Conservation (phyloP, 768 basidiomycete species). For the Kondoa malvinella region DNA sequence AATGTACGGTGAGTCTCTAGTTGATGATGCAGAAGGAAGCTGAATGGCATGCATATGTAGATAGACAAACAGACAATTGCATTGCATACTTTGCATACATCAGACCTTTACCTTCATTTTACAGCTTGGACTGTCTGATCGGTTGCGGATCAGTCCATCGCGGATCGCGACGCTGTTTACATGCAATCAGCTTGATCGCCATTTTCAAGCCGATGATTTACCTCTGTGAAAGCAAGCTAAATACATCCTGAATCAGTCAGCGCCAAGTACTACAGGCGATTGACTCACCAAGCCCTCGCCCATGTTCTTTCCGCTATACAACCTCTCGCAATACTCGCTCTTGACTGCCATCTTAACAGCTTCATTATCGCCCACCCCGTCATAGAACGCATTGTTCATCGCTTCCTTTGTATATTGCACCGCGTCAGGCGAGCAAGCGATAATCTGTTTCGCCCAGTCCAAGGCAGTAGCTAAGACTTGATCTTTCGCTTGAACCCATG, state of each 20-base stretch:
- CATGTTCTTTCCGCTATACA: conserved; percentile 51
- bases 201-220: neutral
- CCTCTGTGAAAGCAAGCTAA: neutral
- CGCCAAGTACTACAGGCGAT: neutral
- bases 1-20: too few species aligned
- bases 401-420: conserved; percentile 61
- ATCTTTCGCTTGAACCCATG: conserved; percentile 19
- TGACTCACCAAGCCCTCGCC: conserved; percentile 37
- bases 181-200: neutral
- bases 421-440: conserved; percentile 56
- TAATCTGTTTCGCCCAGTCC: conserved; percentile 44
- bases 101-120: neutral
- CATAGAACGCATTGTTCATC: conserved; percentile 39
- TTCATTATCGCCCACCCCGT: conserved; percentile 41
- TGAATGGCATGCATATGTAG: too few species aligned
- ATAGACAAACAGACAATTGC: too few species aligned
- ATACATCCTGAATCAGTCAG: conserved; percentile 6
- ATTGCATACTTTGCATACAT: too few species aligned
- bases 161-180: neutral
- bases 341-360: conserved; percentile 37
- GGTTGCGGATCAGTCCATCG: neutral
- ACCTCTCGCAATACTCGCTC: conserved; percentile 39
- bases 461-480: conserved; percentile 49
- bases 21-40: too few species aligned
- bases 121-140: neutral